Base-by-base conservation (phyloP, 208 protist species). In the Baffinella frigidus region DNA sequence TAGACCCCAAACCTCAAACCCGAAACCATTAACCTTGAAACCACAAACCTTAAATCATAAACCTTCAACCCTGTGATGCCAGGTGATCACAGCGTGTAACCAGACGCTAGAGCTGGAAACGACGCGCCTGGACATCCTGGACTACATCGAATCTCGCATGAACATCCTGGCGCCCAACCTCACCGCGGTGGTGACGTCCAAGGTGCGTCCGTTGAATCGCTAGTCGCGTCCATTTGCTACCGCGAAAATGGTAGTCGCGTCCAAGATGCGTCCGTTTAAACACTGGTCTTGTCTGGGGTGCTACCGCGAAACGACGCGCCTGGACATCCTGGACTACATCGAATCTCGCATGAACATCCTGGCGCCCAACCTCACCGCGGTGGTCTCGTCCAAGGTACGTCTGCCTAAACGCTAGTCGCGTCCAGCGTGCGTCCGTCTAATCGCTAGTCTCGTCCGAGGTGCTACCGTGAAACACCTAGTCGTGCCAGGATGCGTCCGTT, bases 101-200 rank as follows among this genome's bases (percentile, higher is more conserved):
- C 91, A 96, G 71, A 87, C 91, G 9, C 73, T 96, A 11, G 80
- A 83, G 11, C 93, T 97, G 0, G 94, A 96, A 20, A 51, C 20
- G 24, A 90, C 51, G 33, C 51, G 83, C 36, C 44, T 33, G 38
- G 81, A 92, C 33, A 71, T 94, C 73, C 38, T 93, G n/a, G 45
- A 51, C 41, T 97, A 95, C 73, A 94, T 97, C 24, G 96, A 97
- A 81, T 93, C 89, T 67, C 89, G 95, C n/a, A 97, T 97, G 95
- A 41, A 45, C 17, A 95, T 94, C 68, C 92, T 97, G n/a, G 95
- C 96, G 35, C 96, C 96, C 39, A 97, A 97, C 87, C 7, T 97
- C 17, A 93, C 93, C 0, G 67, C 61, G 14, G 89, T 97, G 24
- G 64, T 96, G 4, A 93, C 95, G 51, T n/a, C n/a, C n/a, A n/a